phyloP scores from a whole-genome alignment of 257 asterid species.

The Coffea canephora region DNA sequence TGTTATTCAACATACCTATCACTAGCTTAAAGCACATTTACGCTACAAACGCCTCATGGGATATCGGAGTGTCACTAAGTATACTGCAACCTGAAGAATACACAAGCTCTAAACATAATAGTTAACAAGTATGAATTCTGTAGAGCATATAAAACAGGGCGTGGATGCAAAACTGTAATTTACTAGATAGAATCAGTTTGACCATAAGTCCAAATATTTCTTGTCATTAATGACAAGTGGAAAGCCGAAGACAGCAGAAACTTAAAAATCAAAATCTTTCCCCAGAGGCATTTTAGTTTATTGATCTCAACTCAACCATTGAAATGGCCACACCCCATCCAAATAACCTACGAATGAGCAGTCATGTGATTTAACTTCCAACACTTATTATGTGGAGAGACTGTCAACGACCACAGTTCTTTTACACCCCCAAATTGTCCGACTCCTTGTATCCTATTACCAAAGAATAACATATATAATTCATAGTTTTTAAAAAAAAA shows the following conservation, averaged over 20 bases:
- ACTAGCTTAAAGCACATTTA: background rate
- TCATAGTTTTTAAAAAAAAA: background rate
- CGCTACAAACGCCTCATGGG: background rate
- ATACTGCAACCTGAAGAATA: background rate
- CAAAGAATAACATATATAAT: background rate
- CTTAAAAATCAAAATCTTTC: background rate
- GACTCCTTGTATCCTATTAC: background rate
- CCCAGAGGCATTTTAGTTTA: background rate
- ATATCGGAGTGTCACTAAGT: background rate
- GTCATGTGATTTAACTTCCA: background rate
- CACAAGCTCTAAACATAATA: background rate
- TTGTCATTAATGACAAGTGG: background rate
- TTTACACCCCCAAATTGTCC: background rate
- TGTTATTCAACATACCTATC: no score
- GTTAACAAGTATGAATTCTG: background rate
- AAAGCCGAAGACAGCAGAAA: background rate
- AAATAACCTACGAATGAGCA: background rate
- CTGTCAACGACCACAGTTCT: background rate
- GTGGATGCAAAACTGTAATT: background rate
- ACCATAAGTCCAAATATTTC: background rate
- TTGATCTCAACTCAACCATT: background rate
- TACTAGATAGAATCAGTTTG: background rate
- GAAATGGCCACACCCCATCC: background rate
- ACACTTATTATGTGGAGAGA: background rate
- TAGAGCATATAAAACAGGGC: background rate